These are phyloP conservation scores for Lippia alba DNA, from an alignment of 305 asterid species.

Conservation along the genomic window DNA sequence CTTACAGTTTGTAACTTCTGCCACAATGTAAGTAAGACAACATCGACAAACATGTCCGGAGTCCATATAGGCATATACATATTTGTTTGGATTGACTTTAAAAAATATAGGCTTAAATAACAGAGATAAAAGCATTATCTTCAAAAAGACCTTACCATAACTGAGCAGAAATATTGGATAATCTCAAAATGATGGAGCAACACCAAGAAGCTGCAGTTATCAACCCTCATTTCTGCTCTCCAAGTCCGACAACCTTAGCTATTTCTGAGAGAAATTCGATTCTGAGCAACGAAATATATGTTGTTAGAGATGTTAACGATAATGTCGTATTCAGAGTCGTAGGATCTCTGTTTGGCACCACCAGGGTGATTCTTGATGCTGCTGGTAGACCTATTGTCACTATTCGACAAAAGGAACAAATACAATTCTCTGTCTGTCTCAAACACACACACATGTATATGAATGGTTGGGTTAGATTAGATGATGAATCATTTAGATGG, in stretches of 20 bases:
- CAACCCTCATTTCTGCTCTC: background rate
- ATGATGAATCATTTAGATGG: no score
- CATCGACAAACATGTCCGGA: constrained; percentile 78
- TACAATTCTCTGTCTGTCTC: background rate
- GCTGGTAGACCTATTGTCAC: background rate
- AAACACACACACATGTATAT: no score
- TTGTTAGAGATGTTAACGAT: background rate
- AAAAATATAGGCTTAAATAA: constrained; percentile 6
- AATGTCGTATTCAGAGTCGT: background rate
- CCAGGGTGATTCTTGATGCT: background rate
- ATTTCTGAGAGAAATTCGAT: background rate
- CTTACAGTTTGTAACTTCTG: constrained; percentile 91
- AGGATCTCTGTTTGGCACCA: background rate
- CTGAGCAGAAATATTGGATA: background rate
- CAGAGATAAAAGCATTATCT: constrained; percentile 14
- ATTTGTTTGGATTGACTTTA: constrained; percentile 19
- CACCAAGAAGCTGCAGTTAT: background rate
- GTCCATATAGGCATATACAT: constrained; percentile 41
- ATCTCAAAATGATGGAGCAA: background rate
- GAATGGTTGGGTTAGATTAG: no score
- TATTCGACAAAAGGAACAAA: background rate
- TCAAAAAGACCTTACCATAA: constrained; percentile 19
- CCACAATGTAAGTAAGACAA: constrained; percentile 89
- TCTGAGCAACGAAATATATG: background rate
- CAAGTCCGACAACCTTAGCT: background rate